Base-by-base conservation (phyloP, 129 eudicot species). In the sunflower (Helianthus annuus) region DNA sequence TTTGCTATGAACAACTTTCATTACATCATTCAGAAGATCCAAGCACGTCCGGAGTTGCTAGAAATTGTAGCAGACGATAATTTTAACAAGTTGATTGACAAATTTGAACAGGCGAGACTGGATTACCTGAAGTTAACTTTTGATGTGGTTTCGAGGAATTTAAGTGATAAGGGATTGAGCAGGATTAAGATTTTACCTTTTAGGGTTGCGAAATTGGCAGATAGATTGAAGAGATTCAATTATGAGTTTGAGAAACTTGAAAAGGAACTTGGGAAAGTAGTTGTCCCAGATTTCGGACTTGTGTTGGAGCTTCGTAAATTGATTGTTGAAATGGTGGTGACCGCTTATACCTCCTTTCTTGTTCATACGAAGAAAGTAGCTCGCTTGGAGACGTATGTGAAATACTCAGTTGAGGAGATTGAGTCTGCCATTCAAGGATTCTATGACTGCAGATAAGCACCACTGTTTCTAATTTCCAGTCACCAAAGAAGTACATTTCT, bases 1-100 rank as follows among this genome's bases (percentile, higher is more conserved):
- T 83, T 79, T 53, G 58, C 61, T 52, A 72, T 80, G 82, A 83
- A 83, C 77, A 83, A 83, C 51, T 17, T 83, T 19, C 73, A 45
- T 15, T 67, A 72, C 74, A 57, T 83, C 17, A 64, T 68, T 5
- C 77, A 63, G 38, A 62, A 67, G 34, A 73, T 83, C 52, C 46
- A 67, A 40, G 63, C 36, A 11, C 64, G 53, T 5, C 19, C 34
- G 1, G 82, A 72, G n/a, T 32, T 83, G 44, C 22, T 16, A 24
- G 66, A 56, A 24, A 34, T 76, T 55, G 46, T 83, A 19, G 82
- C 82, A 16, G 77, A 38, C 11, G 58, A 71, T 13, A 71, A 40
- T 11, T 1, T 48, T 55, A 40, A 9, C 45, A 73, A 60, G 70
- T 38, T 83, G 64, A 66, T 7, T 8, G 53, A n/a, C 17, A 16